Percentiles rank a stretch among this genome's conserved stretches.
Evolutionary conservation across 73 alveolate species (phyloP).

Genomic region (Paramecium bursaria): DNA sequence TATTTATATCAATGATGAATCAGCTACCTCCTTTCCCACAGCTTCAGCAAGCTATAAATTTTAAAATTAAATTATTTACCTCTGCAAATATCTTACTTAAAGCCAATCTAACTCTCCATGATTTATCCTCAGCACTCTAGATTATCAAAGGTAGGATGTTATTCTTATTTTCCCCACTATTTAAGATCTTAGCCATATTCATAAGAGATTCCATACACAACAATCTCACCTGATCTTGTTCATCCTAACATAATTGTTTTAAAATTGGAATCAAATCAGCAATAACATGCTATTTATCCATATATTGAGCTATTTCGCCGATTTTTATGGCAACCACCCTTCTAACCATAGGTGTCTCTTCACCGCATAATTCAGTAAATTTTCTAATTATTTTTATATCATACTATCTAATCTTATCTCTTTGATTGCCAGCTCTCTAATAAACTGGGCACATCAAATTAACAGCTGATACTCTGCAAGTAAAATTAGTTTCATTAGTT

Average conservation of each 20-base stretch:
- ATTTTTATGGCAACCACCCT: constrained; percentile 96
- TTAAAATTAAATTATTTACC: constrained; percentile 13
- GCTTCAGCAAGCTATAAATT: constrained; percentile 87
- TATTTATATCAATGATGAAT: constrained; percentile 87
- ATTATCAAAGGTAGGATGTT: constrained; percentile 90
- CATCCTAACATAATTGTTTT: constrained; percentile 91
- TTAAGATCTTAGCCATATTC: constrained; percentile 90
- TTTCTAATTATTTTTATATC: constrained; percentile 58
- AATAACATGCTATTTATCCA: constrained; percentile 91
- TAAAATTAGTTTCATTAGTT: constrained; percentile 88
- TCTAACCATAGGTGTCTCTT: constrained; percentile 98
- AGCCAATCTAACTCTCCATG: constrained; percentile 98
- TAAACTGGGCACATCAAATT: constrained; percentile 90
- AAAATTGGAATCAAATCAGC: constrained; percentile 91
- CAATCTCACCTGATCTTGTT: constrained; percentile 95
- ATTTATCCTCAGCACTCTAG: constrained; percentile 95
- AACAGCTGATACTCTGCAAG: constrained; percentile 97
- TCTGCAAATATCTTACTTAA: constrained; percentile 96
- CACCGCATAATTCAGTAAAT: constrained; percentile 95
- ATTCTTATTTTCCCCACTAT: constrained; percentile 91
- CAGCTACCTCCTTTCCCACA: constrained; percentile 92
- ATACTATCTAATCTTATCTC: constrained; percentile 91
- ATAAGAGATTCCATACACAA: constrained; percentile 90
- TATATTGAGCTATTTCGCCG: constrained; percentile 91
- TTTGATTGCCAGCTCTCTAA: constrained; percentile 89